phyloP scores from a whole-genome alignment of 2,329 filamentous ascomycete genomes.

The Emmonsia crescens region DNA sequence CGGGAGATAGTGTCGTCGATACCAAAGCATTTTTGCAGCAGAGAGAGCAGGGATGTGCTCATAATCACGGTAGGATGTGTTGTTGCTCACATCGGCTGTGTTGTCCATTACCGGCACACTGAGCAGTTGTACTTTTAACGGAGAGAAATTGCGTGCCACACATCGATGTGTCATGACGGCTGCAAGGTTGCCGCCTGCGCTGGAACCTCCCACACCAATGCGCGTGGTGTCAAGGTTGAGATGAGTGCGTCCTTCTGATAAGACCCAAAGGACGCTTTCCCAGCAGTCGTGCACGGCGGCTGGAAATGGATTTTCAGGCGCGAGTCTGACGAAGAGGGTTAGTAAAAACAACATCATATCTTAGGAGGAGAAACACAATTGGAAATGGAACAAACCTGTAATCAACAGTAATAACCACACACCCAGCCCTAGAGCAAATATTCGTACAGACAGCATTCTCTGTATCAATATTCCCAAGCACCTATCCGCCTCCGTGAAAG shows the following conservation, averaged over 20 bases:
- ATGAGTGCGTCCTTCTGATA: slow-evolving; percentile 16
- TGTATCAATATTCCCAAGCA: slow-evolving; percentile 46
- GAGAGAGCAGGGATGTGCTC: slow-evolving; percentile 43
- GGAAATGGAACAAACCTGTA: slow-evolving; percentile 35
- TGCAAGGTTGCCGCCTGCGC: slow-evolving; percentile 44
- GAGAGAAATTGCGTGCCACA: slow-evolving; percentile 26
- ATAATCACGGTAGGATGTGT: slow-evolving; percentile 41
- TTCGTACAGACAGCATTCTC: slow-evolving; percentile 49
- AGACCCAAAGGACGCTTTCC: slow-evolving; percentile 43
- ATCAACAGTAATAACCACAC: slow-evolving; percentile 46
- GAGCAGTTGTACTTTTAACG: slow-evolving; percentile 42
- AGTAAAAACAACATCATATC: not conserved
- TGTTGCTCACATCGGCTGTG: slow-evolving; percentile 38
- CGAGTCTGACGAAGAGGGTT: slow-evolving; percentile 32
- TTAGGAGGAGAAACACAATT: not conserved
- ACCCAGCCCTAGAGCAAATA: slow-evolving; percentile 40
- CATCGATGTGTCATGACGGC: slow-evolving; percentile 44
- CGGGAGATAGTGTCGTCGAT: slow-evolving; percentile 47
- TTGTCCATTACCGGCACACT: slow-evolving; percentile 50
- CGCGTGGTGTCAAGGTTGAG: slow-evolving; percentile 31
- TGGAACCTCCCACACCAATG: slow-evolving; percentile 38
- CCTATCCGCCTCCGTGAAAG: slow-evolving; percentile 50
- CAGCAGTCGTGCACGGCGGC: slow-evolving; percentile 48
- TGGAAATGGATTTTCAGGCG: slow-evolving; percentile 47
- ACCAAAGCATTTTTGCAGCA: slow-evolving; percentile 51